Base-by-base conservation (phyloP, 2,329 filamentous ascomycete species). In the Stemphylium beticola region DNA sequence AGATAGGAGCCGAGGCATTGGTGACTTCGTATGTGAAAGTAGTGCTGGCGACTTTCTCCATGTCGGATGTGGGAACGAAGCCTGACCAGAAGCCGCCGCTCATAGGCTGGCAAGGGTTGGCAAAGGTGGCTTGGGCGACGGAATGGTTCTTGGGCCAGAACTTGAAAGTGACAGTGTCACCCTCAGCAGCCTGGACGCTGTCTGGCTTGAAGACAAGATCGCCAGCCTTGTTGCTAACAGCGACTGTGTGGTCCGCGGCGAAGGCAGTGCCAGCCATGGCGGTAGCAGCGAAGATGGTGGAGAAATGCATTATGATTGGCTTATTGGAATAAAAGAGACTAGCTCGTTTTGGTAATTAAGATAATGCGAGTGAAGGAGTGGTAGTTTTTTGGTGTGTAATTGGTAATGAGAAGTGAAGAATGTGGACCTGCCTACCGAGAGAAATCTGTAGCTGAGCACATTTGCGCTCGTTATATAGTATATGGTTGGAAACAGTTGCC, bases 91-190 rank as follows among this genome's bases (percentile, higher is more conserved):
- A 75, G 36, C 69, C 71, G n/a, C 60, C 60, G 42, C 58, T 48
- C 57, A 66, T 46, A 10, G 75, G 75, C 48, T 66, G 45, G 61
- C 75, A 77, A 36, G 74, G 73, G 7, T 55, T 53, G 44, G 52
- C 68, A 51, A 76, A 76, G 38, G 71, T 58, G 24, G 67, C 65
- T 55, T 76, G 72, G 18, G 71, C 74, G 49, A 76, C 69, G 36
- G 71, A 74, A 66, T 77, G 75, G 63, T 73, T 73, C 63, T 71
- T 71, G 45, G 74, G 71, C 68, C 69, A 75, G 67, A 76, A 77
- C 44, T 64, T 58, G 69, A 76, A 77, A 17, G 60, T 69, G 42
- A 77, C 69, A 26, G 65, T 74, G 53, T 77, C 74, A 34, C 74
- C 74, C 53, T 72, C 55, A 17, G 65, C 68, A 10, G 74, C 74